Evolutionary conservation across 768 basidiomycete genomes (phyloP), one percentile per base, ranked within the genome.

Genomic region (Roridomyces roridus): DNA sequence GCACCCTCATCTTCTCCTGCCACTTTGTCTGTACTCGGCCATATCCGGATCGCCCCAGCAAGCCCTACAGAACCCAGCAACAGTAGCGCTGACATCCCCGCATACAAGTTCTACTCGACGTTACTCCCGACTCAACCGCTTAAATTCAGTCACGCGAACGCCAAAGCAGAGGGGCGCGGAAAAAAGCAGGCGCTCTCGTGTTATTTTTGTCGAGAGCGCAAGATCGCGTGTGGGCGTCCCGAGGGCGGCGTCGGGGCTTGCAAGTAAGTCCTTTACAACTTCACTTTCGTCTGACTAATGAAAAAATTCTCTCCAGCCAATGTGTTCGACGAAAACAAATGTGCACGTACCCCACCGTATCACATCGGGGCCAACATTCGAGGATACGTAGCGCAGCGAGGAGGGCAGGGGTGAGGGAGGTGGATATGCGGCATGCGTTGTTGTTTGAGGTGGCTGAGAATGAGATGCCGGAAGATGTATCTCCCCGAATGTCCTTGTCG

Each of bases 281-380:
- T 39, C n/a, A 26, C 11, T 35, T 37, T 14, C 49, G 36, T 51
- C 55, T 44, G 58, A 58, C 43, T 59, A 47, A 63, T 47, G 54
- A n/a, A n/a, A n/a, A n/a, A n/a, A n/a, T n/a, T 47, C 41, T 37
- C 59, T 57, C 10, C 24, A 81, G 80, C 58, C 80, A 80, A 67
- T 81, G 80, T 57, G 69, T 76, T 44, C 78, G 80, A 57, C 77
- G 80, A 55, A 75, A 72, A 28, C 75, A 79, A 49, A 68, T 71
- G 40, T 81, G 80, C 63, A 74, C 72, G 46, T 80, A 80, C 63
- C 80, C 80, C n/a, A 80, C 78, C 46, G 79, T 81, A 54, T 80
- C 77, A 11, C 75, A 76, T 44, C 73, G 80, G 28, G 80, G 80
- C 4, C 78, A 80, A 57, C 79, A 81, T 51, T 46, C 36, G 36